These are phyloP conservation scores for Suillus brevipes DNA, from an alignment of 768 basidiomycete species.

Conservation along the genomic window DNA sequence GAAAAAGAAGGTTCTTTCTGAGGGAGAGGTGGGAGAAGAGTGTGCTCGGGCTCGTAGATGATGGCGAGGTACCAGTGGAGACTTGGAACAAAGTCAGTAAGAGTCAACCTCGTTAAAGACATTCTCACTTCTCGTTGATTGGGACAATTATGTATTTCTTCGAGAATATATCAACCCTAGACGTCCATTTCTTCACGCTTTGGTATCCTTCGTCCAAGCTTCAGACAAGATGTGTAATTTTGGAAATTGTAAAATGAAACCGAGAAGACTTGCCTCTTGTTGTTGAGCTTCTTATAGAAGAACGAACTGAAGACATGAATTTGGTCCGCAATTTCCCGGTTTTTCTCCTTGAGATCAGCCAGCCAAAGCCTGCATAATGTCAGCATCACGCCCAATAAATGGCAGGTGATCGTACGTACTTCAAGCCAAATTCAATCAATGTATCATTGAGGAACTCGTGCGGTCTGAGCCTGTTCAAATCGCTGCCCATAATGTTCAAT, in stretches of 20 bases:
- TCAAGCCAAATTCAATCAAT: conserved; percentile 92
- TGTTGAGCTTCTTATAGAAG: conserved; percentile 93
- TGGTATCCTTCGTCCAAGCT: conserved; percentile 69
- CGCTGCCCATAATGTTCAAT: conserved; percentile 80
- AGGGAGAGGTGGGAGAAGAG: conserved; percentile 52
- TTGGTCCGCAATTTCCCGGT: conserved; percentile 66
- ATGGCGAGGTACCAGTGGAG: conserved; percentile 97
- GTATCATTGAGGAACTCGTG: conserved; percentile 95
- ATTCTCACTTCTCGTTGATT: conserved; percentile 89
- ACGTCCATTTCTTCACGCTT: conserved; percentile 92
- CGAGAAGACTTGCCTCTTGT: conserved; percentile 47
- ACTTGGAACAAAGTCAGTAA: conserved; percentile 41
- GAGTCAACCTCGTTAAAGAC: neutral
- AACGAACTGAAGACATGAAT: conserved; percentile 96
- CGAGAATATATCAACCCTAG: conserved; percentile 80
- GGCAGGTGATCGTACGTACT: conserved; percentile 61
- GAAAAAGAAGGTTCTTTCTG: conserved; percentile 18
- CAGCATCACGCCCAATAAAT: neutral
- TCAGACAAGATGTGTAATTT: conserved; percentile 7
- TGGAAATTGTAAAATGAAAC: neutral
- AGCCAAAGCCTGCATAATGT: conserved; percentile 62
- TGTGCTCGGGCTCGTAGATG: conserved; percentile 76
- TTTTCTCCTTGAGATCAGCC: conserved; percentile 48
- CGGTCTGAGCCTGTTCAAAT: conserved; percentile 69
- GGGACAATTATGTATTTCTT: conserved; percentile 95